These are phyloP conservation scores for Diutina siamensis DNA, from an alignment of 1,139 yeast genomes.

Conservation along the genomic window DNA sequence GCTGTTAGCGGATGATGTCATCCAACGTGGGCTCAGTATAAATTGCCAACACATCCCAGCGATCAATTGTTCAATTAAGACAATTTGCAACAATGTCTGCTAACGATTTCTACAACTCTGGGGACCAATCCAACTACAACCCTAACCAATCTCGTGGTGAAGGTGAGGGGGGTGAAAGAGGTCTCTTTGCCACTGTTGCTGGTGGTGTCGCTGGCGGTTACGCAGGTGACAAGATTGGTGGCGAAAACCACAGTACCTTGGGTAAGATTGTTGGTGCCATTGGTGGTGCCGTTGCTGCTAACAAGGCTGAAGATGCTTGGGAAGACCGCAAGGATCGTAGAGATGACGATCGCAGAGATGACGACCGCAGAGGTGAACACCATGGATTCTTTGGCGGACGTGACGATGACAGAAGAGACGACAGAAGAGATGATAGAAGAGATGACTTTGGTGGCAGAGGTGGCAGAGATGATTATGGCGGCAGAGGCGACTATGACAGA, in stretches of 20 bases:
- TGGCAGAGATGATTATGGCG: constrained; percentile 1
- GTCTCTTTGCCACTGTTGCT: constrained; percentile 3
- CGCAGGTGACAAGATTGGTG: constrained; percentile 10
- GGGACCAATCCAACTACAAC: constrained; percentile 3
- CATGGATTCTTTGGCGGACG: not conserved
- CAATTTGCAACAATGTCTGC: not conserved
- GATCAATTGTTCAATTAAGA: not conserved
- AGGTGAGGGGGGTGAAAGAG: not conserved
- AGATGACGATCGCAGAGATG: not conserved
- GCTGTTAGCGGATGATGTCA: too few species aligned
- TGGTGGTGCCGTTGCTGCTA: constrained; percentile 50
- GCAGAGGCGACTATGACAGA: not conserved
- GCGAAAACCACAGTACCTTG: constrained; percentile 29
- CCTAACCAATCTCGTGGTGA: not conserved
- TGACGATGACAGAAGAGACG: not conserved
- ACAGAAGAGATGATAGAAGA: constrained; percentile 1
- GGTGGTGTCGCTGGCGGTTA: constrained; percentile 26
- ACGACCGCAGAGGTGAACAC: not conserved
- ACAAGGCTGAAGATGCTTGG: constrained; percentile 35
- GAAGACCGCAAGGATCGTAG: constrained; percentile 1
- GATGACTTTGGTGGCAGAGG: not conserved
- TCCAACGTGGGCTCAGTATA: too few species aligned
- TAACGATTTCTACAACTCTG: constrained; percentile 6
- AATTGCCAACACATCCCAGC: not conserved
- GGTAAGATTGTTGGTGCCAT: constrained; percentile 50